Evolutionary conservation across 2,329 filamentous ascomycete genomes (phyloP).

Genomic region (Setomelanomma holmii): DNA sequence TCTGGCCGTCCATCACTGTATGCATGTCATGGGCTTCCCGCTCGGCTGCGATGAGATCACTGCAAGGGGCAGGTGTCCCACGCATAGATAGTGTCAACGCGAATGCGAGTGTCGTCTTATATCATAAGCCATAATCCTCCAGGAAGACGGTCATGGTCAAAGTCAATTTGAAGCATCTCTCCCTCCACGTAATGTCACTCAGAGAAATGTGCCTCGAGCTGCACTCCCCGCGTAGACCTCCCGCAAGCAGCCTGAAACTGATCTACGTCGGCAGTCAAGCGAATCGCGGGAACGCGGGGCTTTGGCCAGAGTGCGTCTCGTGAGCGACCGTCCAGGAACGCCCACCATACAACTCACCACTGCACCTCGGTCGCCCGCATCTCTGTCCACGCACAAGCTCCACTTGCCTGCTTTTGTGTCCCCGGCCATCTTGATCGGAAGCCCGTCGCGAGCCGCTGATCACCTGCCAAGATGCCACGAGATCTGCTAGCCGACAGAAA

Average conservation of each 20-base stretch:
- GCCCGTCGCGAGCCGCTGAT: constrained; percentile 7
- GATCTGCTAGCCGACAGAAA: constrained; percentile 49
- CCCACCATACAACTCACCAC: constrained; percentile 20
- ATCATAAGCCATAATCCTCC: too few relatives aligned
- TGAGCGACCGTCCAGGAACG: constrained; percentile 20
- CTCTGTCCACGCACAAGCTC: constrained; percentile 11
- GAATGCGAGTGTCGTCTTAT: constrained; percentile 2
- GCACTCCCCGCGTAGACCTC: neutral
- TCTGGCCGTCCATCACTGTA: neutral
- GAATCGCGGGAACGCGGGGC: constrained; percentile 3
- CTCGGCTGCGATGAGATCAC: neutral
- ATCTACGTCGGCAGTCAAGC: constrained; percentile 5
- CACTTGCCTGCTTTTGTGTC: constrained; percentile 15
- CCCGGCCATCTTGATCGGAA: constrained; percentile 2
- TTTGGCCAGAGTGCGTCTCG: constrained; percentile 20
- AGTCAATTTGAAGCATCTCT: too few relatives aligned
- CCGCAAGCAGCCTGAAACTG: neutral
- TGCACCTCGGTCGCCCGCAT: constrained; percentile 12
- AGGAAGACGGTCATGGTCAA: too few relatives aligned
- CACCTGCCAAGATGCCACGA: constrained; percentile 49
- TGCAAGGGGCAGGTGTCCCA: constrained; percentile 1
- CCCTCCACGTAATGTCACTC: neutral
- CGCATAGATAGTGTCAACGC: constrained; percentile 1
- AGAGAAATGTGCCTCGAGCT: neutral
- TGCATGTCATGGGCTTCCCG: constrained; percentile 14